Percentiles rank a stretch among this genome's conserved stretches.
Evolutionary conservation across 441 rosid species (phyloP).

Genomic region (Hura crepitans): DNA sequence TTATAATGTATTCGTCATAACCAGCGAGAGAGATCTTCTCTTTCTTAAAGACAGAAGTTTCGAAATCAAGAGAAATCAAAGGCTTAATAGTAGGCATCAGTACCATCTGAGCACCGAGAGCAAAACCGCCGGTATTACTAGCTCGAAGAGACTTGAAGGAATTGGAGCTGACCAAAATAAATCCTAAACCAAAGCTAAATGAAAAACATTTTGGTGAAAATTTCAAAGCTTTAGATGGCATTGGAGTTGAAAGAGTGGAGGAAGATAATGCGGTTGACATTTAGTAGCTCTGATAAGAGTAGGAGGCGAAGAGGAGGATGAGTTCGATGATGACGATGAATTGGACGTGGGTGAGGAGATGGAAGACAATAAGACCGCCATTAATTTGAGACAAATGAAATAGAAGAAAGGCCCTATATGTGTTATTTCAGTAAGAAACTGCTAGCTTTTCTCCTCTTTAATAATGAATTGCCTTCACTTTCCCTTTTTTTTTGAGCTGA

Average conservation of each 20-base stretch:
- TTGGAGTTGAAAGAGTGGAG: not conserved
- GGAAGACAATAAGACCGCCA: constrained; percentile 75
- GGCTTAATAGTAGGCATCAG: constrained; percentile 29
- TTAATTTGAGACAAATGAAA: constrained; percentile 15
- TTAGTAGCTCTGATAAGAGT: not conserved
- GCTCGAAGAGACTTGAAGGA: constrained; percentile 8
- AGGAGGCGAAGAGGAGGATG: not conserved
- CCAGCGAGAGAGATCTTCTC: constrained; percentile 68
- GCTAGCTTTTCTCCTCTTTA: too few relatives aligned
- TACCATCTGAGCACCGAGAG: too few relatives aligned
- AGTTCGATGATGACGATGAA: too few relatives aligned
- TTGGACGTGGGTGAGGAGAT: constrained; percentile 35
- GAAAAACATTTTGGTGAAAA: not conserved
- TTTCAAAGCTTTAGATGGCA: not conserved
- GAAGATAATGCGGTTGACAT: not conserved
- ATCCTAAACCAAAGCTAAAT: not conserved
- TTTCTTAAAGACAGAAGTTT: constrained; percentile 58
- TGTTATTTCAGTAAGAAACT: too few relatives aligned
- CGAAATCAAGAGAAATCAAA: constrained; percentile 46
- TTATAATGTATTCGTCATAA: constrained; percentile 51
- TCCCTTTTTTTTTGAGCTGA: too few relatives aligned
- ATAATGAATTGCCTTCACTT: too few relatives aligned
- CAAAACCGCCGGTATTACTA: too few relatives aligned
- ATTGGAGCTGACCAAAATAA: not conserved
- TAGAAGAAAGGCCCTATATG: not conserved